phyloP scores from a whole-genome alignment of 371 early-diverging fungal species.

The Mortierella sp. region DNA sequence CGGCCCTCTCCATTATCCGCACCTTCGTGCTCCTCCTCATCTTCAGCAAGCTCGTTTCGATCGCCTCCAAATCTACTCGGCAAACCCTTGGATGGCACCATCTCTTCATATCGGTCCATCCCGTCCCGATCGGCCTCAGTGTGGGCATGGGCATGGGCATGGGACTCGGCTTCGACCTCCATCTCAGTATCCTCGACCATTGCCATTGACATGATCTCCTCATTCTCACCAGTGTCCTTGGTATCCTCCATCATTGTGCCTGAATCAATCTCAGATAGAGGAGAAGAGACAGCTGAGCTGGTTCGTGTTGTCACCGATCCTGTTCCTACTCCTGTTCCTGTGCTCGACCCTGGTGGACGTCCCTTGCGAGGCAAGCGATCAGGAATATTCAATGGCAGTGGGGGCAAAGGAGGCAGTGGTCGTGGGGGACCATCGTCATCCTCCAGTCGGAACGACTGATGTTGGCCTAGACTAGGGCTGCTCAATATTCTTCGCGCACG shows the following conservation, averaged over 20 bases:
- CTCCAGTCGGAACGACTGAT: background rate
- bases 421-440: background rate
- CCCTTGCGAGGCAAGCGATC: too few species aligned
- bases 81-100: too few species aligned
- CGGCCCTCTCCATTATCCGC: background rate
- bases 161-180: slow-evolving; percentile 3
- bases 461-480: slow-evolving; percentile 27
- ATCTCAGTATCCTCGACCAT: slow-evolving; percentile 1
- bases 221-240: background rate
- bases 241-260: background rate
- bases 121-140: background rate
- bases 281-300: slow-evolving; percentile 6
- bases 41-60: background rate
- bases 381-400: background rate
- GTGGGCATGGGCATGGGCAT: slow-evolving; percentile 7
- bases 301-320: background rate
- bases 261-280: slow-evolving; percentile 4
- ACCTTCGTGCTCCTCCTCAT: slow-evolving; percentile 1
- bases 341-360: too few species aligned
- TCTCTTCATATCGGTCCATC: too few species aligned
- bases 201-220: background rate
- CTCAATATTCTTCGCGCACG: slow-evolving; percentile 40
- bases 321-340: background rate
- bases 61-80: background rate
- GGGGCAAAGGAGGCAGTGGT: background rate